Evolutionary conservation across 441 rosid genomes (phyloP).

Genomic region (Euphorbia corollata): DNA sequence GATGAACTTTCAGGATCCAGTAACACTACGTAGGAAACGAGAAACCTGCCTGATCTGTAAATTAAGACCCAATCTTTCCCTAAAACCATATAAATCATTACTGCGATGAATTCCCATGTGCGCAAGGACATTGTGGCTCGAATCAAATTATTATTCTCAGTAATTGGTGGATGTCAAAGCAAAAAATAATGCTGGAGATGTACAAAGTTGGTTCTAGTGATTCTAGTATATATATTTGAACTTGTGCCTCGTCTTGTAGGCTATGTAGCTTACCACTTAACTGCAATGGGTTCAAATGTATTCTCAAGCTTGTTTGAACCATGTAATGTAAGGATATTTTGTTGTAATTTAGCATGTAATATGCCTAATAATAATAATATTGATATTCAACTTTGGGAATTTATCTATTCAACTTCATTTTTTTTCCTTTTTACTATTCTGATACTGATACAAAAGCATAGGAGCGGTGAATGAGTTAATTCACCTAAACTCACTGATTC

Average conservation of each 20-base stretch:
- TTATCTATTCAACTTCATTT: too few species aligned
- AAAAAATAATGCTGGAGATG: not conserved
- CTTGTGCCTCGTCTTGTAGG: not conserved
- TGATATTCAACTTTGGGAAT: too few species aligned
- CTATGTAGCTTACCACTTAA: not conserved
- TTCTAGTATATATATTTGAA: not conserved
- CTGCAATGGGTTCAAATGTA: not conserved
- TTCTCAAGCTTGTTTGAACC: not conserved
- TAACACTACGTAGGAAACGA: conserved; percentile 13
- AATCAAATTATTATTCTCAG: conserved; percentile 3
- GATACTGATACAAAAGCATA: not conserved
- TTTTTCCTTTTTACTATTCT: not conserved
- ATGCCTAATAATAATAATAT: too few species aligned
- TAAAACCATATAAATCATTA: not conserved
- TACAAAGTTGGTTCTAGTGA: not conserved
- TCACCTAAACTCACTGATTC: not conserved
- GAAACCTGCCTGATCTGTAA: conserved; percentile 5
- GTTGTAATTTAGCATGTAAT: too few species aligned
- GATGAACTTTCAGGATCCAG: not conserved
- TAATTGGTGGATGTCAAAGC: not conserved
- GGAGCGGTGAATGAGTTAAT: not conserved
- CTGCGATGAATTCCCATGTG: not conserved
- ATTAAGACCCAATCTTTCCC: not conserved
- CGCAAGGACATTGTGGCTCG: not conserved
- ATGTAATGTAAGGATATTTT: too few species aligned